phyloP scores from a whole-genome alignment of 2,329 filamentous ascomycete genomes.

The Teratosphaeria zuluensis region DNA sequence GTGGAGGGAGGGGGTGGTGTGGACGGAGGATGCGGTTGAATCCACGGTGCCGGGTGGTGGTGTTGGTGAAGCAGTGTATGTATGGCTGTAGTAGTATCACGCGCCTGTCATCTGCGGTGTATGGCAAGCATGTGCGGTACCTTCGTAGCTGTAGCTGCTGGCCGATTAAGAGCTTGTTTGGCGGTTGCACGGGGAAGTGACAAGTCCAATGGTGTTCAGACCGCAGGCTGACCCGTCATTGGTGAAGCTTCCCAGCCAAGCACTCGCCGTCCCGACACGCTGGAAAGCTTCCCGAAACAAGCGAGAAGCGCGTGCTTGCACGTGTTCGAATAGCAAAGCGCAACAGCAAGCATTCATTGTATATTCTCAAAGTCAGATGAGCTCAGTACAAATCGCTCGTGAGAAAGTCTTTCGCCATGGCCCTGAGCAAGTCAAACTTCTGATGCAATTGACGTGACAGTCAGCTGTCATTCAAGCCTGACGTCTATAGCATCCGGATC shows the following conservation, averaged over 20 bases:
- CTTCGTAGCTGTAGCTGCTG: background rate
- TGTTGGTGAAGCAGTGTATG: background rate
- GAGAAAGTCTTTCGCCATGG: too few species aligned
- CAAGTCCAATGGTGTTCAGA: background rate
- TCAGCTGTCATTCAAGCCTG: too few species aligned
- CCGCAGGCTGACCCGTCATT: background rate
- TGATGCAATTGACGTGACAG: too few species aligned
- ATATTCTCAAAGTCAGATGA: too few species aligned
- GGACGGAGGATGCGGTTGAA: conserved; percentile 14
- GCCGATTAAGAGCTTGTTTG: background rate
- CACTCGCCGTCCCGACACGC: background rate
- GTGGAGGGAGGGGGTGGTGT: conserved; percentile 24
- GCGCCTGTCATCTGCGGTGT: background rate
- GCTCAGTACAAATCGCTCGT: too few species aligned
- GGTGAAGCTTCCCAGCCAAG: background rate
- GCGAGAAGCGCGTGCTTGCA: background rate
- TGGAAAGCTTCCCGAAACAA: background rate
- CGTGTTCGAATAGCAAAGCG: background rate
- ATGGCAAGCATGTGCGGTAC: background rate
- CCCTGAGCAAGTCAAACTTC: too few species aligned
- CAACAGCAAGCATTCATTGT: too few species aligned
- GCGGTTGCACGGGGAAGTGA: background rate
- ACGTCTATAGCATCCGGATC: too few species aligned
- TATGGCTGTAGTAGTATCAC: background rate
- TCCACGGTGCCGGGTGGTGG: background rate